A percentile compares a stretch with the other conserved stretches of the same genome.
Conservation (phyloP, 805 yeast species). For the Candida anglica region DNA sequence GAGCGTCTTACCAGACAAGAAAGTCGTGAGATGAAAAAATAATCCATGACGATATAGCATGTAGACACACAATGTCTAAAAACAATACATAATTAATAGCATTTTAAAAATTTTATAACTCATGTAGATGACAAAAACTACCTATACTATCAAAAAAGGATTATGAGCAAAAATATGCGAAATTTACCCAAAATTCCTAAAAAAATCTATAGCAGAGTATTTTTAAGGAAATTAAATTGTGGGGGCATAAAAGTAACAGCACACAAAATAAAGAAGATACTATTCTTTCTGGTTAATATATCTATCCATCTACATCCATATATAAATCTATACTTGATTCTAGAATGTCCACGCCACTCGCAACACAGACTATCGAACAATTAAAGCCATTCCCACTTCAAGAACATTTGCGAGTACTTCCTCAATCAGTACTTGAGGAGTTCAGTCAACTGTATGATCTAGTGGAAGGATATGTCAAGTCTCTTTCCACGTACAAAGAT, state of each 20-base stretch:
- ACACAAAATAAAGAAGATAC: too few species aligned
- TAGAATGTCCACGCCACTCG: too few species aligned
- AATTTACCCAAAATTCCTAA: not conserved
- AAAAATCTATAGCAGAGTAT: too few species aligned
- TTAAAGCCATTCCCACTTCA: constrained; percentile 22
- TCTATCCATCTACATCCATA: too few species aligned
- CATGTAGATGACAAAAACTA: not conserved
- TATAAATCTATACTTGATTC: too few species aligned
- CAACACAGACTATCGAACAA: constrained; percentile 6
- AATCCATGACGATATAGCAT: not conserved
- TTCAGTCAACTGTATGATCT: constrained; percentile 24
- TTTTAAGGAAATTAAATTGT: too few species aligned
- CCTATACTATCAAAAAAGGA: too few species aligned
- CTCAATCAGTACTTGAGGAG: constrained; percentile 19
- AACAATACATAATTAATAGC: too few species aligned
- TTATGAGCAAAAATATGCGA: not conserved
- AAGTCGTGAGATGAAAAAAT: not conserved
- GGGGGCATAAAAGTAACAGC: too few species aligned
- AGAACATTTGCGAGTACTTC: constrained; percentile 23
- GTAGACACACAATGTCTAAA: not conserved
- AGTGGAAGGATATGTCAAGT: constrained; percentile 27
- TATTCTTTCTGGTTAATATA: too few species aligned
- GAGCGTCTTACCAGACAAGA: constrained; percentile 8
- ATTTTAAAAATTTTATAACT: not conserved
- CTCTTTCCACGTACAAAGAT: constrained; percentile 16